These are phyloP conservation scores for Lanmaoa pseudosensibilis DNA, from an alignment of 768 basidiomycete species.

Conservation along the genomic window DNA sequence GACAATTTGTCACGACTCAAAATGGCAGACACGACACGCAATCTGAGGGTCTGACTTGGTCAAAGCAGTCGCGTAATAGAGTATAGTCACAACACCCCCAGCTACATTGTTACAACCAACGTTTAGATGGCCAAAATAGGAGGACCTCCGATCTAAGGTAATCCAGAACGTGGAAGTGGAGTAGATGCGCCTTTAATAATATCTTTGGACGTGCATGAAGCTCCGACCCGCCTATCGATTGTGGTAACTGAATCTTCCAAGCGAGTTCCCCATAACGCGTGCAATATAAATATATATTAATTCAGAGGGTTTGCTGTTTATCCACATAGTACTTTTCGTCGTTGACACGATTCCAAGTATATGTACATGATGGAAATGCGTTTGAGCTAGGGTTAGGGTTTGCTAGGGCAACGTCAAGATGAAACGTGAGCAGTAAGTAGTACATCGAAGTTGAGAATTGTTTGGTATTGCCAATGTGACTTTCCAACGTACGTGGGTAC, in stretches of 20 bases:
- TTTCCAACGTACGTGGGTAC: slow-evolving; percentile 17
- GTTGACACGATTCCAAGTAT: too few relatives aligned
- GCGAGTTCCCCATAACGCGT: too few relatives aligned
- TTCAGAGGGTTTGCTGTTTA: too few relatives aligned
- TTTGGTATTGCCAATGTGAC: slow-evolving; percentile 5
- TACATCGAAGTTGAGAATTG: not conserved
- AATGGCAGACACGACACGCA: not conserved
- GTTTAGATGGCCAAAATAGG: not conserved
- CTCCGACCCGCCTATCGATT: not conserved
- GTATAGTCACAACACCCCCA: not conserved
- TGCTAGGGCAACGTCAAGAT: not conserved
- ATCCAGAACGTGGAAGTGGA: not conserved
- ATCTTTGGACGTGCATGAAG: not conserved
- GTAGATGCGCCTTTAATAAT: too few relatives aligned
- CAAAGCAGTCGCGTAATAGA: not conserved
- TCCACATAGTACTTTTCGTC: too few relatives aligned
- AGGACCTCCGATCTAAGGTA: not conserved
- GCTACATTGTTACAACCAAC: too few relatives aligned
- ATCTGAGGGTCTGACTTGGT: not conserved
- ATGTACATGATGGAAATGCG: too few relatives aligned
- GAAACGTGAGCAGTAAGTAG: not conserved
- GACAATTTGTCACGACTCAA: not conserved
- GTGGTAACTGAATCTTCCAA: too few relatives aligned
- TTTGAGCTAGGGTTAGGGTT: too few relatives aligned
- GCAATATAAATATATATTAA: too few relatives aligned